Percentiles rank a stretch among this genome's conserved stretches.
These are phyloP conservation scores for Paraphysoderma sedebokerense DNA, from an alignment of 371 early-diverging fungal genomes.

Conservation along the genomic window DNA sequence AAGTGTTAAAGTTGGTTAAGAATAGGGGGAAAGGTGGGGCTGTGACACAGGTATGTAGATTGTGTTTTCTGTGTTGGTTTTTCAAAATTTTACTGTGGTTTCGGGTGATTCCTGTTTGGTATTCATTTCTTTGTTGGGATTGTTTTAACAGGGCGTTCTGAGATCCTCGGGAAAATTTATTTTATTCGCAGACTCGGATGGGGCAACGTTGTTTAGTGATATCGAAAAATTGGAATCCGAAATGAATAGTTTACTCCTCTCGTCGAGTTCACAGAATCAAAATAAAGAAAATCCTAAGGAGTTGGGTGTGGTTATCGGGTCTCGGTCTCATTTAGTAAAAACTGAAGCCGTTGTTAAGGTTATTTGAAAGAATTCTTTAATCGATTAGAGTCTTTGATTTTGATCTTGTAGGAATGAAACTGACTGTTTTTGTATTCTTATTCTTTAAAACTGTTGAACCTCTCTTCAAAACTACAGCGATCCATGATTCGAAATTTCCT, in stretches of 20 bases:
- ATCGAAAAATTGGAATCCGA: conserved; percentile 42
- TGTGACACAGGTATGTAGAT: conserved; percentile 54
- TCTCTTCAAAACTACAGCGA: conserved; percentile 29
- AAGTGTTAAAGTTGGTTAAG: conserved; percentile 53
- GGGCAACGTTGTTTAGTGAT: conserved; percentile 79
- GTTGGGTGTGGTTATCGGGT: conserved; percentile 62
- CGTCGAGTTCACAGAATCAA: not conserved
- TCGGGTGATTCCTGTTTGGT: not conserved
- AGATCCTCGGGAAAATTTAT: conserved; percentile 54
- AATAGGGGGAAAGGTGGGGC: conserved; percentile 93
- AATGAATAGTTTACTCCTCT: conserved; percentile 13
- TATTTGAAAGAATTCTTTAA: conserved; percentile 1
- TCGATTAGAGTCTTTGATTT: not conserved
- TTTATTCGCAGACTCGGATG: conserved; percentile 92
- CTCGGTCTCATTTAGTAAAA: conserved; percentile 72
- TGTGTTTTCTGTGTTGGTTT: not conserved
- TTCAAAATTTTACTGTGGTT: not conserved
- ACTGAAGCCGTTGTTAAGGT: conserved; percentile 90
- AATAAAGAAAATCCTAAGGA: conserved; percentile 16
- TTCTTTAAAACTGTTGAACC: not conserved
- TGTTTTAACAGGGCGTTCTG: conserved; percentile 49
- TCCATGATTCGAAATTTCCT: conserved; percentile 75
- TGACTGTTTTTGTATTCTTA: not conserved
- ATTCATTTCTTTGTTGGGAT: not conserved
- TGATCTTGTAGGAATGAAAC: not conserved